Percentiles rank a stretch among this genome's conserved stretches.
These are phyloP conservation scores for Tricholoma flavovirens DNA, from an alignment of 768 basidiomycete genomes.

Conservation along the genomic window DNA sequence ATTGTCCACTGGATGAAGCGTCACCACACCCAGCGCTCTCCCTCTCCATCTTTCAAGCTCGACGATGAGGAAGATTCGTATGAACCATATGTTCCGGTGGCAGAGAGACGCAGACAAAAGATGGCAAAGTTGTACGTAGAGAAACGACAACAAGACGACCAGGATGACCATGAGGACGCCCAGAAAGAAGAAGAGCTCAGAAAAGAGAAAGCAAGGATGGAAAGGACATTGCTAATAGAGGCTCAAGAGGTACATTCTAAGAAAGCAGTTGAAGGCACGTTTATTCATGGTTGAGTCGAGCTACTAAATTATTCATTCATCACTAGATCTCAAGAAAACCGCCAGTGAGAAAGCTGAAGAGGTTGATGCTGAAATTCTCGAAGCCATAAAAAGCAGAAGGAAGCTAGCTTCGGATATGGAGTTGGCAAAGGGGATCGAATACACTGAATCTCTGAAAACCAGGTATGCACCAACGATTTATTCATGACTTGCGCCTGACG, in stretches of 20 bases:
- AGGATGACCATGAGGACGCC: slow-evolving; percentile 67
- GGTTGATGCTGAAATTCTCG: slow-evolving; percentile 84
- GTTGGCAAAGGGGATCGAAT: slow-evolving; percentile 87
- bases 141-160: slow-evolving; percentile 53
- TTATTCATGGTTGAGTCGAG: background rate
- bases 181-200: slow-evolving; percentile 74
- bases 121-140: slow-evolving; percentile 65
- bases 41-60: slow-evolving; percentile 55
- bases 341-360: slow-evolving; percentile 83
- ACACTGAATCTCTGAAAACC: slow-evolving; percentile 79
- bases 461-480: slow-evolving; percentile 41
- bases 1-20: slow-evolving; percentile 37
- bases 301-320: background rate
- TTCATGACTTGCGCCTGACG: background rate
- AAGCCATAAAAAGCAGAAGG: slow-evolving; percentile 84
- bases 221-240: slow-evolving; percentile 83
- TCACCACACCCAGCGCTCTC: slow-evolving; percentile 48
- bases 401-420: slow-evolving; percentile 93
- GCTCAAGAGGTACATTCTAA: slow-evolving; percentile 91
- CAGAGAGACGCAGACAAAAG: slow-evolving; percentile 77
- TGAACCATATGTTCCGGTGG: slow-evolving; percentile 83
- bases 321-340: slow-evolving; percentile 77
- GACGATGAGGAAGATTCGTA: slow-evolving; percentile 64
- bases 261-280: slow-evolving; percentile 75
- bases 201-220: slow-evolving; percentile 72